These are phyloP conservation scores for Metarhizium robertsii DNA, from an alignment of 2,329 filamentous ascomycete species.

Conservation along the genomic window DNA sequence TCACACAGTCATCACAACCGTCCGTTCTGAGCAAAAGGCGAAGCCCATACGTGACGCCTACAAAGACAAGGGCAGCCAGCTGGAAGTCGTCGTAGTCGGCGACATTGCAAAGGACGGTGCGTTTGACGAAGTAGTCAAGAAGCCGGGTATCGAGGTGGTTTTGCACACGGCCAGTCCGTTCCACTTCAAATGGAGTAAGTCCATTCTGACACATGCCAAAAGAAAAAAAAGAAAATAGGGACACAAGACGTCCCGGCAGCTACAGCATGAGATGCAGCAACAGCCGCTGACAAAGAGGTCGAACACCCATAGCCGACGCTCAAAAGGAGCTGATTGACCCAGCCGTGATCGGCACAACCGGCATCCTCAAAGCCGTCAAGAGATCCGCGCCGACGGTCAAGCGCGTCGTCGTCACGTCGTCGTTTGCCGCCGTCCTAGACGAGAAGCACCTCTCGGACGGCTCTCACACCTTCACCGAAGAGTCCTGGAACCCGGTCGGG, in stretches of 20 bases:
- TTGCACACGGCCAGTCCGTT: slow-evolving; percentile 54
- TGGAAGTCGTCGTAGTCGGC: slow-evolving; percentile 54
- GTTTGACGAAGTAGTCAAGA: slow-evolving; percentile 55
- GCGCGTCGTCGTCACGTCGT: slow-evolving; percentile 56
- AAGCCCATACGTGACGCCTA: slow-evolving; percentile 40
- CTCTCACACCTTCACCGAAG: slow-evolving; percentile 32
- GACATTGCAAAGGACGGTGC: slow-evolving; percentile 67
- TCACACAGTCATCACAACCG: slow-evolving; percentile 45
- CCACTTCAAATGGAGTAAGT: slow-evolving; percentile 39
- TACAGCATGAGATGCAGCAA: not conserved
- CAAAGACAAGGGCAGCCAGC: slow-evolving; percentile 30
- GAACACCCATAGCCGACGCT: slow-evolving; percentile 28
- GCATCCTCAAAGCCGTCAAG: slow-evolving; percentile 63
- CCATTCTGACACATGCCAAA: not conserved
- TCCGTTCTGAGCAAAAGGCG: slow-evolving; percentile 45
- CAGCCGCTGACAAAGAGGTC: not conserved
- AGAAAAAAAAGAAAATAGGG: too few relatives aligned
- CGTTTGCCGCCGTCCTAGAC: slow-evolving; percentile 43
- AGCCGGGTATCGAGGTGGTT: slow-evolving; percentile 42
- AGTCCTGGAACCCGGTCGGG: slow-evolving; percentile 44
- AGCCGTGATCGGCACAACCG: slow-evolving; percentile 51
- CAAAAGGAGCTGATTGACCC: slow-evolving; percentile 47
- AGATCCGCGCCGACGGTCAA: slow-evolving; percentile 50
- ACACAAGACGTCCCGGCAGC: too few relatives aligned
- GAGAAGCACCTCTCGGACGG: slow-evolving; percentile 27